Evolutionary conservation across 2,329 filamentous ascomycete genomes (phyloP).

Genomic region (Cercospora berteroae): DNA sequence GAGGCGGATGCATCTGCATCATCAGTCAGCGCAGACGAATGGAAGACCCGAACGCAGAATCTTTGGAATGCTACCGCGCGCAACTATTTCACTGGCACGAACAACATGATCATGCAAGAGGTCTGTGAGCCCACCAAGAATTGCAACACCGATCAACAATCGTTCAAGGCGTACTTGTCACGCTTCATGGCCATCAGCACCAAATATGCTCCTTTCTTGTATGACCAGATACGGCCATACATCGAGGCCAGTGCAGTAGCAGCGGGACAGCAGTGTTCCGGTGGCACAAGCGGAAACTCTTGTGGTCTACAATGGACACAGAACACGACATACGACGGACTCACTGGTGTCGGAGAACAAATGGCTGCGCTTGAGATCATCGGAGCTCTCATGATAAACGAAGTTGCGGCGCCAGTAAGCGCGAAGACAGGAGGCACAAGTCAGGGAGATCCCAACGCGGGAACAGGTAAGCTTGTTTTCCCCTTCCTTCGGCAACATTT

Average conservation of each 20-base stretch:
- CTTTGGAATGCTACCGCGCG: slow-evolving; percentile 33
- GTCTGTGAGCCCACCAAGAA: slow-evolving; percentile 43
- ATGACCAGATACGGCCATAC: slow-evolving; percentile 51
- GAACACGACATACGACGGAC: slow-evolving; percentile 45
- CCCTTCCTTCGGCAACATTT: background rate
- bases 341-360: slow-evolving; percentile 55
- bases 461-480: slow-evolving; percentile 30
- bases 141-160: slow-evolving; percentile 42
- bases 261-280: slow-evolving; percentile 55
- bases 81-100: slow-evolving; percentile 41
- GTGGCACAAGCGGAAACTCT: slow-evolving; percentile 45
- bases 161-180: slow-evolving; percentile 42
- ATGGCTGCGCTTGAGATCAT: slow-evolving; percentile 57
- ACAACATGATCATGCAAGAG: slow-evolving; percentile 45
- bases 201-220: slow-evolving; percentile 58
- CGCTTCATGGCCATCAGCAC: slow-evolving; percentile 54
- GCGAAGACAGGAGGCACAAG: slow-evolving; percentile 54
- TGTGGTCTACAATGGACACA: slow-evolving; percentile 46
- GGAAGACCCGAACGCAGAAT: slow-evolving; percentile 26
- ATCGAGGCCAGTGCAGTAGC: slow-evolving; percentile 54
- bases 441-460: slow-evolving; percentile 46
- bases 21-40: slow-evolving; percentile 18
- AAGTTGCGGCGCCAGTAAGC: slow-evolving; percentile 44
- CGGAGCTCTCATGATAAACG: slow-evolving; percentile 41
- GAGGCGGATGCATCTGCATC: slow-evolving; percentile 6